A percentile compares a stretch with the other conserved stretches of the same genome.
Evolutionary conservation across 2,329 filamentous ascomycete species (phyloP).

Genomic region (Colletotrichum sp.): DNA sequence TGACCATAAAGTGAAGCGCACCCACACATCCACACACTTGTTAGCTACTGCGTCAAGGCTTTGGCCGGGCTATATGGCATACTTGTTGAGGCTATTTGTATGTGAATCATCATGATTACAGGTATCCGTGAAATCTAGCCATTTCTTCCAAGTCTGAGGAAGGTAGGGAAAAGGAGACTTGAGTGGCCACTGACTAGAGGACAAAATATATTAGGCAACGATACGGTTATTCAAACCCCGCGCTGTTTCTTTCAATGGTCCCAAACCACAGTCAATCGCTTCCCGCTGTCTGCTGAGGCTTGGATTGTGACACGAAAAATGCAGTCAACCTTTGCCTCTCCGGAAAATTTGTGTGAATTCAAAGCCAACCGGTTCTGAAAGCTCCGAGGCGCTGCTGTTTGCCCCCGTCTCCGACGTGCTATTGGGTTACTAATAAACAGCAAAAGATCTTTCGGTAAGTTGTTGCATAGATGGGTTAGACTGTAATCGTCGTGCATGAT

Average conservation of each 20-base stretch:
- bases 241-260: fast-evolving
- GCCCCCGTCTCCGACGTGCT: not conserved
- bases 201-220: not conserved
- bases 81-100: not conserved
- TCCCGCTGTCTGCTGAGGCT: no score
- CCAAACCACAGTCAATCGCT: not conserved
- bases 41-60: no score
- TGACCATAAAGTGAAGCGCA: no score
- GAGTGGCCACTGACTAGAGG: not conserved
- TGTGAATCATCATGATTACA: not conserved
- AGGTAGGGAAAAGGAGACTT: no score
- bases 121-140: not conserved
- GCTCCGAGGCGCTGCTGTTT: not conserved
- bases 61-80: no score
- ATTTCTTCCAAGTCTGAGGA: not conserved
- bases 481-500: not conserved
- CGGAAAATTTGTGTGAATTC: not conserved
- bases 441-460: not conserved
- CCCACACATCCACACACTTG: no score
- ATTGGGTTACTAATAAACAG: fast-evolving
- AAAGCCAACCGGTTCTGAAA: not conserved
- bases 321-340: not conserved
- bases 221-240: not conserved
- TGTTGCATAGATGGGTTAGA: fast-evolving
- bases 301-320: not conserved